Conservation (phyloP, 2,329 filamentous ascomycete species). For the Periconia sp. region DNA sequence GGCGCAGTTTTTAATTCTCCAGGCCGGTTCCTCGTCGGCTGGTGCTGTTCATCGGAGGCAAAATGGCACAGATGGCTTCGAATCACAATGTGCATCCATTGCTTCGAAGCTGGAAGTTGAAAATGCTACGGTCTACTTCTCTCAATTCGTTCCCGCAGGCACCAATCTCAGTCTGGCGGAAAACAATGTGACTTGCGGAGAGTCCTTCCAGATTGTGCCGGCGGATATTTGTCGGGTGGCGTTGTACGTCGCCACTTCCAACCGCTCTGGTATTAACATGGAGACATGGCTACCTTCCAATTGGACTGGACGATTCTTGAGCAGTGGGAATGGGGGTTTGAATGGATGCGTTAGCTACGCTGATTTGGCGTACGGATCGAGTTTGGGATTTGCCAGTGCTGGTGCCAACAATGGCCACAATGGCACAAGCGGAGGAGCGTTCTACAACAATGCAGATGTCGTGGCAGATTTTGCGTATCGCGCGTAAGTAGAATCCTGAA, state of each 20-base stretch:
- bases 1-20: not conserved
- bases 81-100: conserved; percentile 27
- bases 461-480: conserved; percentile 52
- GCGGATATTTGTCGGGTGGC: conserved; percentile 46
- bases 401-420: conserved; percentile 49
- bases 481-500: conserved; percentile 20
- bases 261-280: conserved; percentile 45
- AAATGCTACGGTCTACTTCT: conserved; percentile 41
- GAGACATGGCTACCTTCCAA: conserved; percentile 49
- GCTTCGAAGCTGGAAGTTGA: conserved; percentile 32
- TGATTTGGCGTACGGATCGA: conserved; percentile 42
- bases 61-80: not conserved
- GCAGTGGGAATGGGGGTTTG: conserved; percentile 45
- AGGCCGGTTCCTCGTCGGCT: not conserved
- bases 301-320: conserved; percentile 41
- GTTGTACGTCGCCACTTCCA: conserved; percentile 44
- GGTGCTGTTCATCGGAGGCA: not conserved
- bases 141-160: conserved; percentile 43
- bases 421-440: conserved; percentile 48
- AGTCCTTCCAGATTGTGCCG: conserved; percentile 29
- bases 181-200: conserved; percentile 44
- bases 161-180: conserved; percentile 44
- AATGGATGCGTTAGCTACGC: conserved; percentile 44
- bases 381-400: conserved; percentile 44
- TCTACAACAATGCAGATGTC: conserved; percentile 47